Percentiles rank a stretch among this genome's conserved stretches.
These are phyloP conservation scores for Coelastrella sp. DNA, from an alignment of 139 green algal genomes.

Conservation along the genomic window DNA sequence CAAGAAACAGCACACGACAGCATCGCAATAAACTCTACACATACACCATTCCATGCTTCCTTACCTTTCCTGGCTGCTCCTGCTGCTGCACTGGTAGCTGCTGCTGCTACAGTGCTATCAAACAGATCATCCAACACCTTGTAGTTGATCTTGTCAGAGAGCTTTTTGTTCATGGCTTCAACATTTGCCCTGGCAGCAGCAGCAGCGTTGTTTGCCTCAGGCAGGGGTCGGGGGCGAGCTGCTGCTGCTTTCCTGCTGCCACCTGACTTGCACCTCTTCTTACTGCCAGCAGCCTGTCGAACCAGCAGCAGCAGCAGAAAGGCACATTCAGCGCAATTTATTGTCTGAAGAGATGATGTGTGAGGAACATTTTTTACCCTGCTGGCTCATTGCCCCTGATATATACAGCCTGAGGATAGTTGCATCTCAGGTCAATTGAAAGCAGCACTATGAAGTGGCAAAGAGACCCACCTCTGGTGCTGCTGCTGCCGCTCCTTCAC, in stretches of 20 bases:
- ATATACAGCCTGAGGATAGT: too few relatives aligned
- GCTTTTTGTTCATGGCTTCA: slow-evolving; percentile 65
- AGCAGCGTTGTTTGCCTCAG: slow-evolving; percentile 51
- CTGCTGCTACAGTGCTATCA: background rate
- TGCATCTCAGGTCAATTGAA: too few relatives aligned
- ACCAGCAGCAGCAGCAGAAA: background rate
- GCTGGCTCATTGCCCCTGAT: too few relatives aligned
- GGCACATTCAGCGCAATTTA: too few relatives aligned
- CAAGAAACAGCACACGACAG: background rate
- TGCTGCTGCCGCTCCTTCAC: slow-evolving; percentile 1
- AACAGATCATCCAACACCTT: slow-evolving; percentile 78
- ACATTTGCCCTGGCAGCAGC: slow-evolving; percentile 74
- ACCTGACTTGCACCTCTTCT: background rate
- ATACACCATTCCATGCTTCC: too few relatives aligned
- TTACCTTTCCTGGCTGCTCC: background rate
- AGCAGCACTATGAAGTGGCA: too few relatives aligned
- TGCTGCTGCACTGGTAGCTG: background rate
- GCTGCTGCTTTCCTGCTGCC: background rate
- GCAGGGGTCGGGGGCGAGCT: slow-evolving; percentile 25
- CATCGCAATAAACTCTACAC: background rate
- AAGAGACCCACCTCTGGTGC: background rate
- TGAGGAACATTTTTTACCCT: too few relatives aligned
- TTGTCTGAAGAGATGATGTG: too few relatives aligned
- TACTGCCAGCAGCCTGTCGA: background rate
- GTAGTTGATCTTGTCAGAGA: slow-evolving; percentile 94